Evolutionary conservation across 1,139 yeast species (phyloP).

Genomic region (Saccharomyces hybrid): DNA sequence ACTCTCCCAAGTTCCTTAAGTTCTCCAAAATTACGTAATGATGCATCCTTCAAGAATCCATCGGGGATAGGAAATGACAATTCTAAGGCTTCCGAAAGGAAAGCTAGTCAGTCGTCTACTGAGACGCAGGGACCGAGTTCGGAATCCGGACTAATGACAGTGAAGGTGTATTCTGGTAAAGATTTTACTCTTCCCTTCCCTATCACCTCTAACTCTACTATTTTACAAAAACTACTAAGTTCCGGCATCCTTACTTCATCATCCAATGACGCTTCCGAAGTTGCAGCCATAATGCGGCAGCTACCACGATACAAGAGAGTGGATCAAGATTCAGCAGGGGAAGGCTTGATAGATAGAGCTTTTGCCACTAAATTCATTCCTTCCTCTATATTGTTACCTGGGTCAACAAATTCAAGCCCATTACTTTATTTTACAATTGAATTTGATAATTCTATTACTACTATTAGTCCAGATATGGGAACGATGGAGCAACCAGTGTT

Average conservation of each 20-base stretch:
- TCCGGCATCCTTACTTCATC: constrained; percentile 18
- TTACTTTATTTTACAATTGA: constrained; percentile 61
- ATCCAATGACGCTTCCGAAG: constrained; percentile 9
- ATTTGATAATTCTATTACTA: constrained; percentile 70
- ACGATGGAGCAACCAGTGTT: constrained; percentile 56
- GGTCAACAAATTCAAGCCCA: constrained; percentile 40
- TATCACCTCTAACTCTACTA: constrained; percentile 25
- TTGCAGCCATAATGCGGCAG: constrained; percentile 19
- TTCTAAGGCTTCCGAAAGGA: not conserved
- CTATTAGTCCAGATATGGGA: constrained; percentile 71
- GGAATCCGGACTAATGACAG: constrained; percentile 25
- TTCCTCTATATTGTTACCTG: constrained; percentile 55
- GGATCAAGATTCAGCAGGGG: constrained; percentile 19
- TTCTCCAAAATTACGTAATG: not conserved
- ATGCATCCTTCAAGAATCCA: not conserved
- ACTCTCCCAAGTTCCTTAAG: not conserved
- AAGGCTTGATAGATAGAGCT: constrained; percentile 23
- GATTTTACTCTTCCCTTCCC: constrained; percentile 28
- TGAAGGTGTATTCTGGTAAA: constrained; percentile 28
- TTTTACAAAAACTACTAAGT: constrained; percentile 20
- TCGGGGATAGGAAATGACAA: not conserved
- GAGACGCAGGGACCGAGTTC: constrained; percentile 5
- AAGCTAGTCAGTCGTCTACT: not conserved
- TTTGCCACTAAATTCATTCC: constrained; percentile 42
- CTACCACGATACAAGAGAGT: constrained; percentile 16